Evolutionary conservation across 352 stramenopile species (phyloP), one percentile per base, ranked within the genome.

Genomic region (Phytophthora citrophthora): DNA sequence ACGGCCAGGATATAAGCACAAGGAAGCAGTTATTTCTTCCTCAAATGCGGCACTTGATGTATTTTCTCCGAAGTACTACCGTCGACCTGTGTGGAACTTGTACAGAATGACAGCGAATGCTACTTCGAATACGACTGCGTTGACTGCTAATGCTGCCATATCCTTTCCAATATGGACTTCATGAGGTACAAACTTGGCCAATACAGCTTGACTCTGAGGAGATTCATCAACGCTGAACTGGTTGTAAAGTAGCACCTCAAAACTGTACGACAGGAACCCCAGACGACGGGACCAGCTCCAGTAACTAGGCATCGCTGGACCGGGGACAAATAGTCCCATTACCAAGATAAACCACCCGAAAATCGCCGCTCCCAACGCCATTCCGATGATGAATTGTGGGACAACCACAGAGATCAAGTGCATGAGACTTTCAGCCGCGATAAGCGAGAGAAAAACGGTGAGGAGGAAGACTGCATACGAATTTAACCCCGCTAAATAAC

Each of bases 261-360:
- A 93, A 43, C 71, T 74, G 68, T 93, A 95, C 12, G 86, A 90
- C 50, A 93, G 86, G 63, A 96, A 94, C 5, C 74, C 78, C 38
- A 93, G 26, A 56, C 88, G 88, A 68, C 94, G 86, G n/a, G 68
- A 65, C 88, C 86, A 96, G 26, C 68, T 69, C 71, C 87, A 88
- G 65, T 88, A 89, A 11, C 29, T 24, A 5, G 83, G 83, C 41
- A 96, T 93, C 15, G 62, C 53, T 39, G 61, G 43, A 24, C 46
- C 60, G 5, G 79, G 72, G 31, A 91, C 74, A 61, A 95, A 86
- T 48, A 95, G 83, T 9, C 87, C 88, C 58, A 92, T 82, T 43
- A 81, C 86, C n/a, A 93, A 71, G 70, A 91, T 93, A 27, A 93
- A 90, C 55, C 93, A 87, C 16, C 86, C 88, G 44, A 91, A 93